Evolutionary conservation across 441 rosid genomes (phyloP).

Genomic region (Macaranga tanarius): DNA sequence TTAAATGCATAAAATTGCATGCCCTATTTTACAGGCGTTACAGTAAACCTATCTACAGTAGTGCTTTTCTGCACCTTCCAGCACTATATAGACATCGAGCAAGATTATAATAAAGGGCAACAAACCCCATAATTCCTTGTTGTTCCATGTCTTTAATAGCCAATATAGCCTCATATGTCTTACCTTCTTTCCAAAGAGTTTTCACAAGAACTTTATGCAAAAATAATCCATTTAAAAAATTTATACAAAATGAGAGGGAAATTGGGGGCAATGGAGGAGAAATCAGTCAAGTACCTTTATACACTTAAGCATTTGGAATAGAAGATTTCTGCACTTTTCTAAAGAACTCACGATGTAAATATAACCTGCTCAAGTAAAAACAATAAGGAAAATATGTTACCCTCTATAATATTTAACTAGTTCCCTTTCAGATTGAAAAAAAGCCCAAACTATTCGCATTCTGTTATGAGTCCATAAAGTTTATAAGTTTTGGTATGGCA

Average conservation of each 20-base stretch:
- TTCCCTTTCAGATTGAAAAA: background rate
- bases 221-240: slow-evolving; percentile 22
- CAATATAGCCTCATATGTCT: slow-evolving; percentile 66
- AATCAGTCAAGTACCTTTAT: slow-evolving; percentile 56
- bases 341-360: slow-evolving; percentile 80
- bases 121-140: slow-evolving; percentile 89
- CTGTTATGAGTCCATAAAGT: background rate
- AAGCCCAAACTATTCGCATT: background rate
- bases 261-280: slow-evolving; percentile 16
- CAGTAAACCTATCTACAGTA: slow-evolving; percentile 51
- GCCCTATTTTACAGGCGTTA: no score
- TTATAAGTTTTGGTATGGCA: background rate
- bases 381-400: background rate
- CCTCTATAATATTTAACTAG: background rate
- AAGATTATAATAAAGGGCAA: slow-evolving; percentile 94
- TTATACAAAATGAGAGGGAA: slow-evolving; percentile 16
- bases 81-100: slow-evolving; percentile 91
- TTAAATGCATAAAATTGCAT: no score
- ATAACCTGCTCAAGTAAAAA: slow-evolving; percentile 64
- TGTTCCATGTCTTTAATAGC: slow-evolving; percentile 83
- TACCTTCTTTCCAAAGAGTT: slow-evolving; percentile 85
- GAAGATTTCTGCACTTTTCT: slow-evolving; percentile 71
- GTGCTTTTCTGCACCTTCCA: slow-evolving; percentile 84
- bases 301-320: slow-evolving; percentile 77
- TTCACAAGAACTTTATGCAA: slow-evolving; percentile 68